Base-by-base conservation (phyloP, 768 basidiomycete genomes). In the Tricholoma saponaceum region DNA sequence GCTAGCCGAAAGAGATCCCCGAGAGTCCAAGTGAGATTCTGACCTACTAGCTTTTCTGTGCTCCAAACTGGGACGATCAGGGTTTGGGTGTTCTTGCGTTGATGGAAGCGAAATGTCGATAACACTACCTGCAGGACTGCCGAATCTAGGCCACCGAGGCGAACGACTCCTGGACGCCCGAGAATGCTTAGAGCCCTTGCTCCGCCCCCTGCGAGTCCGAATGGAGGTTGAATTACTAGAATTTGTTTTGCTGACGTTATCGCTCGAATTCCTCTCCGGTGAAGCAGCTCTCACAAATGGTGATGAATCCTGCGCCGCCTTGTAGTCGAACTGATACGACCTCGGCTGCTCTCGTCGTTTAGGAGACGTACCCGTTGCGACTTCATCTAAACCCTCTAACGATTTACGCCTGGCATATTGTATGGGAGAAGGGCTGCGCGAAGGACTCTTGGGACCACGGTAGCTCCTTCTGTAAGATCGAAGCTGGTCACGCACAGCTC, bases 251-350 rank as follows among this genome's bases (percentile, higher is more conserved):
- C 54, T 57, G 50, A 51, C 39, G 43, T 18, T 54, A 51, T 50
- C 53, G 47, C 33, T 53, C 35, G 56, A 50, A n/a, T 20, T 43
- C 26, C 49, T 54, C 3, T 49, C 46, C 47, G 30, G 25, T 2
- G 41, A 12, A 26, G 37, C 47, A 13, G n/a, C 35, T 46, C 23
- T 46, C 25, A 51, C 30, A 51, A 62, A 62, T 18, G 61, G 61
- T 22, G 61, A 62, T 25, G 55, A 56, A 12, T 54, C 64, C 50
- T 51, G 55, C 30, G 65, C 63, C 22, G 54, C 60, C 23, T 55
- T 46, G 54, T 60, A 67, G 37, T 58, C 57, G 55, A 62, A 68
- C 60, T 61, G 65, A 55, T 66, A 68, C 47, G 67, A 68, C 59
- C 67, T 43, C 2, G 67, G 67, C 56, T 68, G 67, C 32, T 33